These are phyloP conservation scores for Geranium brycei DNA, from an alignment of 345 rosid genomes.

Conservation along the genomic window DNA sequence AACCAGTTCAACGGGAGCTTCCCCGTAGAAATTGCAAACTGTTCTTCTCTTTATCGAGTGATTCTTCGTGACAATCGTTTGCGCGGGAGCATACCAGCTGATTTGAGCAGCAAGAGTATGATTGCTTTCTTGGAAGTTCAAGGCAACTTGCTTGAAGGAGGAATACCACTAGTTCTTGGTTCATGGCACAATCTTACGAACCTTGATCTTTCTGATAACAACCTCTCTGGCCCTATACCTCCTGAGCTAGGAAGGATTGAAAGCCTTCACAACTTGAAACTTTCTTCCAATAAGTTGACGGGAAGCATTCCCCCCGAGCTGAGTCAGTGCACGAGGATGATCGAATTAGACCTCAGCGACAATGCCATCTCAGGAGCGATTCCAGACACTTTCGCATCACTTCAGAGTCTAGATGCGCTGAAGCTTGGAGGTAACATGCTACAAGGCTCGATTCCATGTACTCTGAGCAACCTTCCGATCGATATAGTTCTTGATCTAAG, in stretches of 20 bases:
- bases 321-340: slow-evolving; percentile 20
- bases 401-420: slow-evolving; percentile 18
- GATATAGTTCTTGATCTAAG: slow-evolving; percentile 26
- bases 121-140: slow-evolving; percentile 15
- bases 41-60: slow-evolving; percentile 22
- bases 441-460: slow-evolving; percentile 26
- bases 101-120: slow-evolving; percentile 12
- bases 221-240: slow-evolving; percentile 24
- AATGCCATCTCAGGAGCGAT: slow-evolving; percentile 22
- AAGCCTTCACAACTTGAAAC: slow-evolving; percentile 19
- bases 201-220: slow-evolving; percentile 28
- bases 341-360: slow-evolving; percentile 21
- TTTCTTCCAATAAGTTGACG: slow-evolving; percentile 18
- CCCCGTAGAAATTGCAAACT: slow-evolving; percentile 20
- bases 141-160: slow-evolving; percentile 25
- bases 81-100: slow-evolving; percentile 18
- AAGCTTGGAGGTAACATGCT: slow-evolving; percentile 28
- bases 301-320: slow-evolving; percentile 25
- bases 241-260: slow-evolving; percentile 21
- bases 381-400: slow-evolving; percentile 22
- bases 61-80: slow-evolving; percentile 21
- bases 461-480: slow-evolving; percentile 22
- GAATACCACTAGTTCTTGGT: slow-evolving; percentile 20
- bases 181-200: slow-evolving; percentile 21
- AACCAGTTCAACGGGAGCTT: slow-evolving; percentile 21